These are phyloP conservation scores for Lyophyllum decastes DNA, from an alignment of 768 basidiomycete species.

Conservation along the genomic window DNA sequence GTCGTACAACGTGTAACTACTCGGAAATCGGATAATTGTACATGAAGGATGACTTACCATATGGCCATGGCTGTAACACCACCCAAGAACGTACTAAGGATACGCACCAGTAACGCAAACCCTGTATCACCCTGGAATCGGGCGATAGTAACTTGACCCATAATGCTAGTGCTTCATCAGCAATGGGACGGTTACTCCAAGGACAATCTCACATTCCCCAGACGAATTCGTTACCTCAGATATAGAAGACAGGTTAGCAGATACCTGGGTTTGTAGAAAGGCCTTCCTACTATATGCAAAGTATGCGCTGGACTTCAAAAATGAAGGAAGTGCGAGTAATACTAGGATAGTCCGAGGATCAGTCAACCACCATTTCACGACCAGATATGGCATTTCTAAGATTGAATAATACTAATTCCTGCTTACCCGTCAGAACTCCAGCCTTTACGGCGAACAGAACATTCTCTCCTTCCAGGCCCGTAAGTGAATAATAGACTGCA, in stretches of 20 bases:
- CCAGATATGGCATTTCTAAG: too few species aligned
- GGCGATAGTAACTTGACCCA: constrained; percentile 72
- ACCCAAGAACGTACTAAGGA: constrained; percentile 67
- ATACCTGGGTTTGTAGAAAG: neutral
- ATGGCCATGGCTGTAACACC: constrained; percentile 61
- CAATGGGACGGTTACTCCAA: neutral
- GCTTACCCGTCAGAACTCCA: constrained; percentile 56
- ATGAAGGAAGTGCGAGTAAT: constrained; percentile 58
- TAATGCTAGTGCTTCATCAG: constrained; percentile 48
- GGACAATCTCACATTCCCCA: constrained; percentile 62
- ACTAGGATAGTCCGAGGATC: constrained; percentile 33
- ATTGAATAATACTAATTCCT: neutral
- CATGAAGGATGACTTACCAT: constrained; percentile 49
- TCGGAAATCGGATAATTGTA: neutral
- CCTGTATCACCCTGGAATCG: constrained; percentile 78
- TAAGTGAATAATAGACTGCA: constrained; percentile 39
- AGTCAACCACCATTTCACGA: neutral
- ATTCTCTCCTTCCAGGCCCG: constrained; percentile 56
- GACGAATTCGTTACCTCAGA: constrained; percentile 58
- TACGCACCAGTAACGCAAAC: constrained; percentile 61
- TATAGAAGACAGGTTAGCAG: neutral
- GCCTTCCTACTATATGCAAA: constrained; percentile 58
- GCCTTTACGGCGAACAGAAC: constrained; percentile 72
- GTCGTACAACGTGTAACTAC: neutral
- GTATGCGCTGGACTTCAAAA: constrained; percentile 51